These are phyloP conservation scores for Aspergillus proliferans DNA, from an alignment of 2,329 filamentous ascomycete genomes.

Conservation along the genomic window DNA sequence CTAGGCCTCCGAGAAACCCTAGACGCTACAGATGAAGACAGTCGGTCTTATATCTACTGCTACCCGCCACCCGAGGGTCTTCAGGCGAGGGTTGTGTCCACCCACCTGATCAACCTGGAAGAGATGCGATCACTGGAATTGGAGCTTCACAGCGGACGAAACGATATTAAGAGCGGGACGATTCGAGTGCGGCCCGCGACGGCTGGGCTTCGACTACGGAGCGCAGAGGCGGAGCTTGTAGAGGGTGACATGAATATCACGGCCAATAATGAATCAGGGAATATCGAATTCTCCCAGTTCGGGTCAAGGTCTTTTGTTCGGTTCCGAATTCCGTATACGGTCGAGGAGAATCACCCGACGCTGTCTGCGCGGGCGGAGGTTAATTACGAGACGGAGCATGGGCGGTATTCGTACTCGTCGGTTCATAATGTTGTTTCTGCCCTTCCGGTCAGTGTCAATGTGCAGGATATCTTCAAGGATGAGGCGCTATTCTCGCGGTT, in stretches of 20 bases:
- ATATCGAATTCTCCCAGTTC: slow-evolving; percentile 38
- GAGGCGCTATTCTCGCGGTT: slow-evolving; percentile 78
- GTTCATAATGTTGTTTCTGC: slow-evolving; percentile 62
- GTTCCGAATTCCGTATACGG: slow-evolving; percentile 69
- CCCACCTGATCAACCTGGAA: slow-evolving; percentile 71
- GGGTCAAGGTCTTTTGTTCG: slow-evolving; percentile 24
- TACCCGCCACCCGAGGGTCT: slow-evolving; percentile 67
- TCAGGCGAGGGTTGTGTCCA: slow-evolving; percentile 59
- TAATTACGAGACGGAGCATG: slow-evolving; percentile 62
- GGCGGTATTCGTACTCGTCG: slow-evolving; percentile 59
- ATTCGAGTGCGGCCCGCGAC: slow-evolving; percentile 54
- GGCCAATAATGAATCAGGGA: slow-evolving; percentile 40
- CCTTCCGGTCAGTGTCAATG: slow-evolving; percentile 85
- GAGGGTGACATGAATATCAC: slow-evolving; percentile 38
- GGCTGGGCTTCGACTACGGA: slow-evolving; percentile 53
- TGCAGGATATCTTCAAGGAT: slow-evolving; percentile 91
- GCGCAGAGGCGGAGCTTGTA: slow-evolving; percentile 43
- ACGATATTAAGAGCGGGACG: slow-evolving; percentile 49
- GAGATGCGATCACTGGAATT: slow-evolving; percentile 72
- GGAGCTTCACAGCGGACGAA: slow-evolving; percentile 66
- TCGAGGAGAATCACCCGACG: slow-evolving; percentile 67
- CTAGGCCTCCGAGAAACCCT: slow-evolving; percentile 31
- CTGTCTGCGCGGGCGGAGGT: slow-evolving; percentile 72
- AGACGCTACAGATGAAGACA: slow-evolving; percentile 38
- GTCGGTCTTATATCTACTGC: slow-evolving; percentile 59